Conservation (phyloP, 495 filamentous ascomycete genomes). For the Xylaria telfairii region DNA sequence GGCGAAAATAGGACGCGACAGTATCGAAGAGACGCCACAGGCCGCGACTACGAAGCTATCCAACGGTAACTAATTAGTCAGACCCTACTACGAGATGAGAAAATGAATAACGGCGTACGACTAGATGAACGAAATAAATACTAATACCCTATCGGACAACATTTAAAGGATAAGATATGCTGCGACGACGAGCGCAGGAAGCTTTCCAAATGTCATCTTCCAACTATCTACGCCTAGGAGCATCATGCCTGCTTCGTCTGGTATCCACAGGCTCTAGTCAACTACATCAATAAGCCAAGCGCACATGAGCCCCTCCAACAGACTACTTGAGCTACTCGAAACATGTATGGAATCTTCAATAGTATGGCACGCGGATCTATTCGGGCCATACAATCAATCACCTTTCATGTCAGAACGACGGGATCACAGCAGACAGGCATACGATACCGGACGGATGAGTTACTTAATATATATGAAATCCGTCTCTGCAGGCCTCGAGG, state of each 20-base stretch:
- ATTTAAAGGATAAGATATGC: neutral
- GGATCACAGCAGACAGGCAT: neutral
- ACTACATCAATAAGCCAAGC: neutral
- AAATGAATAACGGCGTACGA: conserved; percentile 6
- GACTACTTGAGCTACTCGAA: neutral
- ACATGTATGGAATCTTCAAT: too few species aligned
- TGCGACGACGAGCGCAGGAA: neutral
- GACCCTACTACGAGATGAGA: neutral
- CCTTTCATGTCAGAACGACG: neutral
- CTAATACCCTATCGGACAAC: neutral
- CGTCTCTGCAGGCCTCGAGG: neutral
- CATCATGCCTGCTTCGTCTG: neutral
- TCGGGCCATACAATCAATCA: neutral
- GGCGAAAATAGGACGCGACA: neutral
- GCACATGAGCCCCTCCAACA: neutral
- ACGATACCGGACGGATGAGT: neutral
- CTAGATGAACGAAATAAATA: conserved; percentile 1
- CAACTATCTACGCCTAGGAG: neutral
- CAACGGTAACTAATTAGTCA: neutral
- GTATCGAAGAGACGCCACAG: conserved; percentile 9
- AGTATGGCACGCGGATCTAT: neutral
- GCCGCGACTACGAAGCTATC: neutral
- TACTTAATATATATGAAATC: conserved; percentile 13
- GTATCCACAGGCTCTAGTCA: neutral
- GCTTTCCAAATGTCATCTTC: neutral